Evolutionary conservation across 2,329 filamentous ascomycete species (phyloP).

Genomic region (Fusarium guadeloupense): DNA sequence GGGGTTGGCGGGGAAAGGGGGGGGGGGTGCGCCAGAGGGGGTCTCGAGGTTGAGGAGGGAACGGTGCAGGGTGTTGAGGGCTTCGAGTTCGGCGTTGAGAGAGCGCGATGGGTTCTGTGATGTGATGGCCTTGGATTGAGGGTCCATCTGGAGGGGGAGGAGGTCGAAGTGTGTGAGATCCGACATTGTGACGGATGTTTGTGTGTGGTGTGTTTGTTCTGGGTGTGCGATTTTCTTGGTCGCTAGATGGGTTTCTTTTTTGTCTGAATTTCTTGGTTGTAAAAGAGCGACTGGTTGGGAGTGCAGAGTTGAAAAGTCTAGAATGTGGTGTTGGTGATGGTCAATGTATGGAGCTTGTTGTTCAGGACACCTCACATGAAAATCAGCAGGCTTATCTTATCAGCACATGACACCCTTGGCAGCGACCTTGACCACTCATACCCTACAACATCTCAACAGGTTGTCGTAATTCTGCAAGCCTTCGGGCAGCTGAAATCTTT

Average conservation of each 20-base stretch:
- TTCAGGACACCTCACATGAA: slow-evolving; percentile 48
- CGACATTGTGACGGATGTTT: slow-evolving; percentile 55
- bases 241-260: neutral
- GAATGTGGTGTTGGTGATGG: neutral
- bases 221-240: neutral
- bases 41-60: slow-evolving; percentile 65
- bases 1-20: too few species aligned
- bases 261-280: neutral
- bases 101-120: slow-evolving; percentile 57
- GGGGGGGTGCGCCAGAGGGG: slow-evolving; percentile 76
- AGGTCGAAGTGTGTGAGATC: slow-evolving; percentile 79
- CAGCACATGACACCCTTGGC: slow-evolving; percentile 47
- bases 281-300: slow-evolving; percentile 32
- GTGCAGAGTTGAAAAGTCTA: slow-evolving; percentile 9
- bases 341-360: slow-evolving; percentile 16
- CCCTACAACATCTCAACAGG: slow-evolving; percentile 24
- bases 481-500: too few species aligned
- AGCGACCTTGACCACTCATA: slow-evolving; percentile 18
- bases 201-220: neutral
- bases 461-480: too few species aligned
- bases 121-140: slow-evolving; percentile 78
- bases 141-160: slow-evolving; percentile 83
- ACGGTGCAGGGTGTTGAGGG: slow-evolving; percentile 83
- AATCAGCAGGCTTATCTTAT: slow-evolving; percentile 49
- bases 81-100: slow-evolving; percentile 71